Evolutionary conservation across 2,329 filamentous ascomycete genomes (phyloP), one percentile per base, ranked within the genome.

Genomic region (Scytalidium lignicola): DNA sequence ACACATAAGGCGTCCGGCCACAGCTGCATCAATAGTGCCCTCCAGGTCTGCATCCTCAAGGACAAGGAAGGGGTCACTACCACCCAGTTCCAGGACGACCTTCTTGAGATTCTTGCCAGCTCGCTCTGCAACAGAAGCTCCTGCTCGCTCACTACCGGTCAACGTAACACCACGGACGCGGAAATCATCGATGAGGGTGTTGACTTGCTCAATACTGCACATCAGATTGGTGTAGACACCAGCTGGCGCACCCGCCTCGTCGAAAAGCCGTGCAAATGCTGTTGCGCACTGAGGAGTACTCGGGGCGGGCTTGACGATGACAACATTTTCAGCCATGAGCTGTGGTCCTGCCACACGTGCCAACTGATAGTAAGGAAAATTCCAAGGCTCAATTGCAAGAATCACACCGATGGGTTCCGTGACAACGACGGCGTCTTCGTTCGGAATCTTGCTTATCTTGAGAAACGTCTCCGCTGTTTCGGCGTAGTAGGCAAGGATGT

Each of bases 241-340:
- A 0, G 61, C 47, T 1, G 72, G 73, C 1, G 73, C 60, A 0
- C 73, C 73, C 1, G 72, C 72, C 9, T 72, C 64, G 4, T 13
- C 15, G 5, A 37, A 37, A 4, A 37, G 10, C 15, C 15, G 32
- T 8, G 6, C 32, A 37, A 37, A 1, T 67, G 49, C 49, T 71
- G 69, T 0, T 62, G 64, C 0, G 60, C 4, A 37, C n/a, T 13
- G 12, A 5, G 32, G 32, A 37, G 15, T 13, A 8, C 5, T 37
- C 6, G 12, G 32, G 32, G 81, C 80, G 9, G 77, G 83, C 64
- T 90, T 90, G 52, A 90, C 69, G 7, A 90, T 74, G 28, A 79
- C 74, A 0, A 86, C 88, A 67, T 90, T 90, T 21, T 86, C 86
- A 1, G 79, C 80, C 1, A 89, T 88, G 8, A 91, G 72, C 18